Evolutionary conservation across 768 basidiomycete genomes (phyloP), one percentile per base, ranked within the genome.

Genomic region (Phylloporus arenicola): DNA sequence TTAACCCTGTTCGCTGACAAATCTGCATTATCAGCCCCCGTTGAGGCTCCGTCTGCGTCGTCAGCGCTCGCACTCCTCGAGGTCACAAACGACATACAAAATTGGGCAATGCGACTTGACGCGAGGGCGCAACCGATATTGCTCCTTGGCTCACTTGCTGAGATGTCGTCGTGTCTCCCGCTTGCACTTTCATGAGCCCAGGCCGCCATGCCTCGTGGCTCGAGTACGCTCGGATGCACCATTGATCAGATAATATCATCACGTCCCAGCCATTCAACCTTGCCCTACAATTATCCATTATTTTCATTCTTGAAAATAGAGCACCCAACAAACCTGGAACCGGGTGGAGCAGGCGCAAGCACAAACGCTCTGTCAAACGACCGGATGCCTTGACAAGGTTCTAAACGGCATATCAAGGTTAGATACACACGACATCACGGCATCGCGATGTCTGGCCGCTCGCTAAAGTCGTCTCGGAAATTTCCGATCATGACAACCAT

Each of bases 331-430:
- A 68, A 95, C 93, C 83, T 74, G 58, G 94, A 93, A 24, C 84
- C 88, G 45, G 86, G 82, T 22, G 82, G 70, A 3, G 93, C 86
- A 34, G 88, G 86, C 5, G 84, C 82, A 22, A 99, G 73, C 48
- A 98, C 78, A 63, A 98, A 94, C 0, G 90, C 84, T 50, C 96
- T 79, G 64, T 96, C 92, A 68, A 99, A 99, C 19, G 93, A 95
- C 41, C 95, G 81, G 20, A 92, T 71, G 11, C 92, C 93, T 47
- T 81, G 80, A 9, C 82, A 74, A 24, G 86, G 84, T 57, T 79
- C 86, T 88, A 52, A 43, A 17, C 54, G 51, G 52, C 31, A 56
- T 25, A 33, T 37, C 17, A 51, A 47, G 31, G 53, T 68, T 30
- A 67, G 62, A 30, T 45, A 54, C 10, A 20, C 31, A 54, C 57